Conservation (phyloP, 2,329 filamentous ascomycete genomes). For the Stagonosporopsis chrysanthemi region DNA sequence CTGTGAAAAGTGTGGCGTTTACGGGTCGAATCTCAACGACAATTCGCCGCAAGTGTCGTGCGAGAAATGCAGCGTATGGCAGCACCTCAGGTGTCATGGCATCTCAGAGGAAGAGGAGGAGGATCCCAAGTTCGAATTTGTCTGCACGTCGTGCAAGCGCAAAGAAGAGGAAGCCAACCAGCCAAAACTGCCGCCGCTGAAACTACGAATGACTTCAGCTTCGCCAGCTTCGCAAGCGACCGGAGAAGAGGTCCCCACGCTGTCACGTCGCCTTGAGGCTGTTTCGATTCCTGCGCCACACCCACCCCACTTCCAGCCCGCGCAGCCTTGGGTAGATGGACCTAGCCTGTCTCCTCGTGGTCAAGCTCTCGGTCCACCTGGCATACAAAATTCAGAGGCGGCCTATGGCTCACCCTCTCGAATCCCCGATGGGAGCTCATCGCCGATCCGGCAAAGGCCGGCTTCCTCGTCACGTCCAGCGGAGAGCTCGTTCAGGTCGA, state of each 20-base stretch:
- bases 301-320: conserved; percentile 30
- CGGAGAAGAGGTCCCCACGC: conserved; percentile 21
- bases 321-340: conserved; percentile 50
- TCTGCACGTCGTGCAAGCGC: conserved; percentile 79
- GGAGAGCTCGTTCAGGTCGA: conserved; percentile 25
- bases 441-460: conserved; percentile 34
- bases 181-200: conserved; percentile 68
- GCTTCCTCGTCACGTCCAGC: conserved; percentile 30
- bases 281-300: conserved; percentile 33
- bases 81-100: conserved; percentile 90
- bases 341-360: conserved; percentile 56
- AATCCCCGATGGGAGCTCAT: conserved; percentile 38
- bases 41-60: conserved; percentile 93
- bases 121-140: conserved; percentile 76
- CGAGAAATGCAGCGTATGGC: conserved; percentile 94
- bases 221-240: conserved; percentile 51
- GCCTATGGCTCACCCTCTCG: conserved; percentile 45
- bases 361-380: conserved; percentile 53
- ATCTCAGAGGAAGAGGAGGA: conserved; percentile 83
- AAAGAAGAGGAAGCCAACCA: conserved; percentile 68
- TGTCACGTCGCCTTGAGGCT: conserved; percentile 26
- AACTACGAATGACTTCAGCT: conserved; percentile 62
- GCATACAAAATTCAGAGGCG: conserved; percentile 48
- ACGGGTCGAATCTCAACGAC: conserved; percentile 89
- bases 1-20: conserved; percentile 83